Evolutionary conservation across 164 flowering plant species (phyloP), one percentile per base, ranked within the genome.

Genomic region (Stephania japonica): DNA sequence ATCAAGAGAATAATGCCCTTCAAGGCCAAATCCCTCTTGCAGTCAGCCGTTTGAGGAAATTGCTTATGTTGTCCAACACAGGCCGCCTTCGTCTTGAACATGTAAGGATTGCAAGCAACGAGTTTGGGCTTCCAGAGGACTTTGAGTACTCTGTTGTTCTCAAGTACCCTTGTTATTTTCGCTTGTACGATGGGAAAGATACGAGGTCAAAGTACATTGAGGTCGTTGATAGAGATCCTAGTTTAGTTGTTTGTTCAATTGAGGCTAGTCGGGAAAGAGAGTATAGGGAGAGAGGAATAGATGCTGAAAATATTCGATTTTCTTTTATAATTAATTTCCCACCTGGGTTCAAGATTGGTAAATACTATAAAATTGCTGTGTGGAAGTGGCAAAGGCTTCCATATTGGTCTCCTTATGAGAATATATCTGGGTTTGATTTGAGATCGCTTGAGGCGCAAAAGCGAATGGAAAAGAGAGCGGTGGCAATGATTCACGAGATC

Each of bases 301-400:
- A 88, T 72, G 94, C 89, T 1, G 99, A 91, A 79, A 82, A 86
- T 71, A 81, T 88, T 61, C 79, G 99, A 78, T 96, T 96, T 78
- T 83, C 97, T 0, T 93, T 96, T 78, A 69, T 87, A 19, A 82
- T 96, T 38, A 91, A 92, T 77, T 96, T 91, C 70, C 99, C 98
- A 0, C 97, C 98, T 0, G 99, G 99, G 61, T 96, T 93, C 79
- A 93, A 87, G 87, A 85, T 90, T 38, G 86, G 89, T 8, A 96
- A 92, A 84, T 89, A 89, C 77, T 93, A 83, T 79, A 90, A 86
- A 75, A 90, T 90, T 83, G 99, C 97, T 0, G 87, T 93, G 32
- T 91, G 97, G 98, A 91, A 91, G 68, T 96, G 99, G 99, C 99
- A 96, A 76, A 71, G 99, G 74, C 59, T 90, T 63, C 98, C 99